Percentiles rank a stretch among this genome's conserved stretches.
These are phyloP conservation scores for Ilex aquifolium DNA, from an alignment of 257 asterid species.

Conservation along the genomic window DNA sequence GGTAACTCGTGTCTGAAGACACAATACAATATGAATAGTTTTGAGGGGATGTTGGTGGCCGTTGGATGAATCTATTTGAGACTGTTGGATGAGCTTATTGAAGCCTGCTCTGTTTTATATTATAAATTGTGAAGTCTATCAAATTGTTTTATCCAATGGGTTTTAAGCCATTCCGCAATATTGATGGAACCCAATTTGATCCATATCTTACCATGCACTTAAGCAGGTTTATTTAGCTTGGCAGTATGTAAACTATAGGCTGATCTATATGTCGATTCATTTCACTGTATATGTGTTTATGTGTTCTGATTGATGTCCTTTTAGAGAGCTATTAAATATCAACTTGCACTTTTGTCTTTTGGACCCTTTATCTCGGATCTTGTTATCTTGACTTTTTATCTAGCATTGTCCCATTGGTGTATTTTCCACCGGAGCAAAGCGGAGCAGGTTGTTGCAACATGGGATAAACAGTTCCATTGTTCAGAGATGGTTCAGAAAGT, in stretches of 20 bases:
- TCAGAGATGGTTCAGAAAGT: conserved; percentile 68
- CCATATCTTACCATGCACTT: background rate
- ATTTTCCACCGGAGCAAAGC: conserved; percentile 92
- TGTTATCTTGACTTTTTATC: conserved; percentile 36
- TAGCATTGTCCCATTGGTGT: conserved; percentile 97
- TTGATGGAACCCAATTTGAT: background rate
- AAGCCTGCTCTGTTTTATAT: too few species aligned
- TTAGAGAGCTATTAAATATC: background rate
- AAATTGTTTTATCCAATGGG: too few species aligned
- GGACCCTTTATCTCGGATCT: background rate
- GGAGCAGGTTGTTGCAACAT: conserved; percentile 73
- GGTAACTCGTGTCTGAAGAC: too few species aligned
- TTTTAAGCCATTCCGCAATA: background rate
- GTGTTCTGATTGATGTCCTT: background rate
- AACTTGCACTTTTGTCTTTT: background rate
- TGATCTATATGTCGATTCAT: background rate
- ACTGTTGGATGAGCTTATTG: too few species aligned
- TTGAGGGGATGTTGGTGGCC: too few species aligned
- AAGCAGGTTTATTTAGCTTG: background rate
- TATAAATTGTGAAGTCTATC: too few species aligned
- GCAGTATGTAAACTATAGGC: background rate
- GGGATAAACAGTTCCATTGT: conserved; percentile 75
- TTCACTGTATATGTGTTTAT: background rate
- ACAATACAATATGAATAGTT: too few species aligned
- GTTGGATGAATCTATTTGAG: too few species aligned